phyloP scores from a whole-genome alignment of 805 yeast species.

The Maudiozyma pseudohumilis region DNA sequence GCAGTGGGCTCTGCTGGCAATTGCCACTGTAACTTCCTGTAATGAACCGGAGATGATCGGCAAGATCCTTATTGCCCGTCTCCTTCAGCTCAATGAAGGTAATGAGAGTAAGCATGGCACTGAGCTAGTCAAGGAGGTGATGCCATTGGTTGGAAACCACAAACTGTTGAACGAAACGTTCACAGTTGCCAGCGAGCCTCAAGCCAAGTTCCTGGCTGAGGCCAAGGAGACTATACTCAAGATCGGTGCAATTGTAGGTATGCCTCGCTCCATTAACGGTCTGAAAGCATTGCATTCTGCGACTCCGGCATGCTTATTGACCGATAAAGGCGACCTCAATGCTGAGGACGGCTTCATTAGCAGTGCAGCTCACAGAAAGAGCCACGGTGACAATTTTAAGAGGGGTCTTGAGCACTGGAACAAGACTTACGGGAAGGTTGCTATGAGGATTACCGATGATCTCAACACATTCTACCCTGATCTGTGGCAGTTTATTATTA shows the following conservation, averaged over 20 bases:
- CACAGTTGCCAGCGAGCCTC: not conserved
- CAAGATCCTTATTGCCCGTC: constrained; percentile 42
- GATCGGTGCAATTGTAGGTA: constrained; percentile 64
- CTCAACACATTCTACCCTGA: constrained; percentile 73
- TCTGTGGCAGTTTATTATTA: constrained; percentile 59
- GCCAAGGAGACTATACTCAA: constrained; percentile 70
- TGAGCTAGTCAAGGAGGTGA: not conserved
- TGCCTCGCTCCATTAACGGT: constrained; percentile 76
- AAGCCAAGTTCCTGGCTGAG: constrained; percentile 34
- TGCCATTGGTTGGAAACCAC: not conserved
- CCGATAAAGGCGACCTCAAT: too few species aligned
- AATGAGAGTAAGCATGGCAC: not conserved
- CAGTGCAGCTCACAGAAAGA: not conserved
- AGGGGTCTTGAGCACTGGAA: constrained; percentile 64
- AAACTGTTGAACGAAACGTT: not conserved
- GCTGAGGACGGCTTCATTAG: not conserved
- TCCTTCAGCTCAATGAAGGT: constrained; percentile 1
- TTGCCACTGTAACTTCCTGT: constrained; percentile 68
- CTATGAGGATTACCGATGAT: constrained; percentile 53
- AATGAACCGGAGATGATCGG: constrained; percentile 76
- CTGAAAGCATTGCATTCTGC: constrained; percentile 50
- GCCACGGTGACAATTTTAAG: constrained; percentile 5
- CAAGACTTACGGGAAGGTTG: constrained; percentile 61
- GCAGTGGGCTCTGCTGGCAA: constrained; percentile 68
- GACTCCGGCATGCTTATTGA: constrained; percentile 43